These are phyloP conservation scores for Coelastrella sp. DNA, from an alignment of 139 green algal species.

Conservation along the genomic window DNA sequence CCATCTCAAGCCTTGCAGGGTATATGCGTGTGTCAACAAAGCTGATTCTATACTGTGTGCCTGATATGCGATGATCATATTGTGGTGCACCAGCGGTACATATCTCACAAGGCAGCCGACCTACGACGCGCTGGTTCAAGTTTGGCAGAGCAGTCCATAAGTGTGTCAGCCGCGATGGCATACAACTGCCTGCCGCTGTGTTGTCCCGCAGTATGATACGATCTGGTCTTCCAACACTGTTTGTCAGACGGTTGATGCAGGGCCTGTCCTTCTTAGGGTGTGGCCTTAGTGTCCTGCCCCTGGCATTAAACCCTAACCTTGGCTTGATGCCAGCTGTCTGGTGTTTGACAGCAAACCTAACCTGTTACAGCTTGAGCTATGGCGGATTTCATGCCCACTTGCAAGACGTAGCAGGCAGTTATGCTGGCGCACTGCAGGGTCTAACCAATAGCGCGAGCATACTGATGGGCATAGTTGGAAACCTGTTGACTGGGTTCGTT, in stretches of 20 bases:
- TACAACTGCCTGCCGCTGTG: not conserved
- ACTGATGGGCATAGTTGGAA: conserved; percentile 71
- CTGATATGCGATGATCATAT: too few relatives aligned
- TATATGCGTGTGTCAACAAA: too few relatives aligned
- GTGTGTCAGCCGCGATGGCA: too few relatives aligned
- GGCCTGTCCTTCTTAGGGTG: conserved; percentile 63
- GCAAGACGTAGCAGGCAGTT: conserved; percentile 66
- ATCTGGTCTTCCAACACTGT: conserved; percentile 39
- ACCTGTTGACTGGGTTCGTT: conserved; percentile 72
- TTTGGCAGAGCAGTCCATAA: too few relatives aligned
- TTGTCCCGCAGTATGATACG: conserved; percentile 41
- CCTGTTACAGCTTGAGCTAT: conserved; percentile 73
- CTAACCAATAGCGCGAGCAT: conserved; percentile 83
- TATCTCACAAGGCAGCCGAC: too few relatives aligned
- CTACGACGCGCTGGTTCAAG: too few relatives aligned
- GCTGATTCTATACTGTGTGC: too few relatives aligned
- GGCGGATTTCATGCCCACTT: conserved; percentile 82
- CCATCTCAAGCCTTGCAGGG: too few relatives aligned
- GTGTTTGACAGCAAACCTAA: conserved; percentile 62
- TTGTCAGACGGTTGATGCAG: conserved; percentile 68
- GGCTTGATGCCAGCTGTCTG: conserved; percentile 36
- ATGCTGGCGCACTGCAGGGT: conserved; percentile 72
- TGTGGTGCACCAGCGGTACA: too few relatives aligned
- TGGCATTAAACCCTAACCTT: conserved; percentile 45
- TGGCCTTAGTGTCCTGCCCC: conserved; percentile 59